Percentiles rank a stretch among this genome's conserved stretches.
phyloP scores from a whole-genome alignment of 2,329 filamentous ascomycete species.

The Fusarium brachygibbosum region DNA sequence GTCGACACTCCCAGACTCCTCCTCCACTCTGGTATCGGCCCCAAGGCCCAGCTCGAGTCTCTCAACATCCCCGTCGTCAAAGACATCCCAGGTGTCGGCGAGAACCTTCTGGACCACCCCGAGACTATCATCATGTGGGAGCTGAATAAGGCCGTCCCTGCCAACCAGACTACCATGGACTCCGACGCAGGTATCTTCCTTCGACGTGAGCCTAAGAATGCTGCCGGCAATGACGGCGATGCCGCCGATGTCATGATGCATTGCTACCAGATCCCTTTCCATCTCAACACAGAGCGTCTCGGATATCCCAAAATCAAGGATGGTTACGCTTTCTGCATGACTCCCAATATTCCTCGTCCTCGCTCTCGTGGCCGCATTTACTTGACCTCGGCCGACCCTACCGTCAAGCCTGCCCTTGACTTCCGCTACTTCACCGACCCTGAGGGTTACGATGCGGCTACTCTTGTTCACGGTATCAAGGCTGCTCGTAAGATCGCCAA shows the following conservation, averaged over 20 bases:
- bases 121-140: constrained; percentile 78
- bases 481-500: constrained; percentile 82
- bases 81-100: constrained; percentile 71
- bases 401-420: constrained; percentile 84
- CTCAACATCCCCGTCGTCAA: constrained; percentile 68
- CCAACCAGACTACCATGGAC: constrained; percentile 90
- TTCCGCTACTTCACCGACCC: constrained; percentile 92
- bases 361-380: constrained; percentile 83
- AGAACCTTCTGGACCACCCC: constrained; percentile 72
- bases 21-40: constrained; percentile 70
- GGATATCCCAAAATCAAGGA: constrained; percentile 75
- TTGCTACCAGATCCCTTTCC: constrained; percentile 96
- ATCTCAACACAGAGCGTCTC: constrained; percentile 84
- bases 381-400: constrained; percentile 80
- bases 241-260: constrained; percentile 95
- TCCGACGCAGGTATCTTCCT: constrained; percentile 91
- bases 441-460: constrained; percentile 86
- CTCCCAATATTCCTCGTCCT: constrained; percentile 88
- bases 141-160: constrained; percentile 80
- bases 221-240: constrained; percentile 75
- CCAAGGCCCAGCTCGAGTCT: constrained; percentile 65
- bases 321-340: constrained; percentile 92
- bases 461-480: constrained; percentile 81
- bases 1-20: constrained; percentile 82
- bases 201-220: constrained; percentile 79